Evolutionary conservation across 169 alveolate genomes (phyloP).

Genomic region (Cryptosporidium meleagridis): DNA sequence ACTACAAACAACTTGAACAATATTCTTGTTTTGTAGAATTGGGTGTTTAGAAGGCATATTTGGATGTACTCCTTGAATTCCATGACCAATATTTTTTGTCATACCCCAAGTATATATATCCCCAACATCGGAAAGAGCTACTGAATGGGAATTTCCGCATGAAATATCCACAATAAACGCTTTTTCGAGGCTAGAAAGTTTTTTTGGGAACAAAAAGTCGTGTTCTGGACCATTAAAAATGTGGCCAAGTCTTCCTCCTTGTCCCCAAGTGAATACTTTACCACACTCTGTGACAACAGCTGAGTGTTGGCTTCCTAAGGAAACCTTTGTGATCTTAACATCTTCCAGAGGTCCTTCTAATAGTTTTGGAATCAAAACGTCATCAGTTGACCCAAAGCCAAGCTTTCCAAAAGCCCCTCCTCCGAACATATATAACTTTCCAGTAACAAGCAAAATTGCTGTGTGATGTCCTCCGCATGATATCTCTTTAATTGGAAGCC

Average conservation of each 20-base stretch:
- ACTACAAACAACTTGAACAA: conserved; percentile 63
- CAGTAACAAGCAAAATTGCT: conserved; percentile 71
- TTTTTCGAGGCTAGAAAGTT: conserved; percentile 36
- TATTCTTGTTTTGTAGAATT: conserved; percentile 45
- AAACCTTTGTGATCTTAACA: conserved; percentile 47
- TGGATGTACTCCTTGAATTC: conserved; percentile 35
- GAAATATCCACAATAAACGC: conserved; percentile 69
- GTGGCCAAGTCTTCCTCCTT: conserved; percentile 79
- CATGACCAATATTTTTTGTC: conserved; percentile 64
- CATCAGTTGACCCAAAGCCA: conserved; percentile 76
- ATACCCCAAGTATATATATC: conserved; percentile 70
- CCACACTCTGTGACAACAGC: conserved; percentile 77
- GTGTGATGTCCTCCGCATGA: conserved; percentile 79
- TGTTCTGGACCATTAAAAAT: conserved; percentile 69
- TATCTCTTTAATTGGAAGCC: conserved; percentile 71
- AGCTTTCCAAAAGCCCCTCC: conserved; percentile 81
- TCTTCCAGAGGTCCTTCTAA: conserved; percentile 67
- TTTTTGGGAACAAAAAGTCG: conserved; percentile 74
- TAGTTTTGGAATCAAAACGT: conserved; percentile 61
- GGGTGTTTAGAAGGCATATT: conserved; percentile 69
- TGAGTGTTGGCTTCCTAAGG: conserved; percentile 78
- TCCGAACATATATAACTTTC: conserved; percentile 77
- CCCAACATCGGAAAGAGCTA: conserved; percentile 71
- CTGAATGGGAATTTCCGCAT: conserved; percentile 77
- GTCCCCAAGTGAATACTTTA: conserved; percentile 79